A percentile compares a stretch with the other conserved stretches of the same genome.
These are phyloP conservation scores for Aphanomyces invadans DNA, from an alignment of 352 stramenopile genomes.

Conservation along the genomic window DNA sequence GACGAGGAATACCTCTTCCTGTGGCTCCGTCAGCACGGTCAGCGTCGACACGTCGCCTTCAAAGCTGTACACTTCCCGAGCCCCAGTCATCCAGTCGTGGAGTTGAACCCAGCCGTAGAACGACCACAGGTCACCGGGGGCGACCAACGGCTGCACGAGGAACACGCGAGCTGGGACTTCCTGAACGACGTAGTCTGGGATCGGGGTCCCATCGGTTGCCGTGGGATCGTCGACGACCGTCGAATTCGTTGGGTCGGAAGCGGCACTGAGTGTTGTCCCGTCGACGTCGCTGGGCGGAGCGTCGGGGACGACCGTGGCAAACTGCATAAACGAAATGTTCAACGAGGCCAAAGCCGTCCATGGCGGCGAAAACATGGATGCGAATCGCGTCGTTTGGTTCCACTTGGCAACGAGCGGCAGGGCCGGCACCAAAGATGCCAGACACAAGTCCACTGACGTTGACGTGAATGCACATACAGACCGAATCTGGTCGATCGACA, in stretches of 20 bases:
- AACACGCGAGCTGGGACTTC: background rate
- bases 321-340: conserved; percentile 19
- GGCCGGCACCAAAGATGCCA: background rate
- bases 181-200: too few species aligned
- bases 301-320: background rate
- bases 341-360: background rate
- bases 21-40: background rate
- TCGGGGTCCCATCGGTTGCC: too few species aligned
- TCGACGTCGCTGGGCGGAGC: too few species aligned
- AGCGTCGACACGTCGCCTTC: conserved; percentile 4
- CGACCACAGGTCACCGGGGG: background rate
- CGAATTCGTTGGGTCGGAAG: too few species aligned
- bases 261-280: too few species aligned
- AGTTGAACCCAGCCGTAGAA: background rate
- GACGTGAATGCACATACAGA: background rate
- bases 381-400: background rate
- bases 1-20: background rate
- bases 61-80: conserved; percentile 1
- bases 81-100: background rate
- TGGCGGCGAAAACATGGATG: background rate
- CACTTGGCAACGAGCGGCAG: background rate
- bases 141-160: background rate
- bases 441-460: background rate
- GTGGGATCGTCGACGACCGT: too few species aligned
- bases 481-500: background rate